A percentile compares a stretch with the other conserved stretches of the same genome.
Evolutionary conservation across 768 basidiomycete species (phyloP).

Genomic region (Exsudoporus frostii): DNA sequence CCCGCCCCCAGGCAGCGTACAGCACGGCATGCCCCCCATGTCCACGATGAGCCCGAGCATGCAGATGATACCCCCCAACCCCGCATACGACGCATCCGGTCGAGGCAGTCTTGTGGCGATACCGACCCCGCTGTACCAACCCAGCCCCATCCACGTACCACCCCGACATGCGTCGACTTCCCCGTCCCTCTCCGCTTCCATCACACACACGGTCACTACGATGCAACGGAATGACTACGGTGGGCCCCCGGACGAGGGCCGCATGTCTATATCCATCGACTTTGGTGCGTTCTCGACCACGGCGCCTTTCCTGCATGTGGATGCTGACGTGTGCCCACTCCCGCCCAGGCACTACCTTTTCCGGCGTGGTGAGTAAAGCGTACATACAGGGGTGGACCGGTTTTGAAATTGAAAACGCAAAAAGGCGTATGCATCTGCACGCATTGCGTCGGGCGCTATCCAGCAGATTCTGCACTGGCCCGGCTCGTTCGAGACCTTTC

Average conservation of each 20-base stretch:
- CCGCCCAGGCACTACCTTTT: constrained; percentile 74
- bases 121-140: constrained; percentile 25
- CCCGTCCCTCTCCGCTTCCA: constrained; percentile 15
- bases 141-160: constrained; percentile 26
- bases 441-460: constrained; percentile 72
- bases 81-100: not conserved
- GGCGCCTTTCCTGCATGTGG: not conserved
- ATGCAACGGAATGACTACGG: constrained; percentile 20
- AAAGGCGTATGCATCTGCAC: constrained; percentile 83
- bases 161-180: constrained; percentile 21
- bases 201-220: not conserved
- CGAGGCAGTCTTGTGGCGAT: not conserved
- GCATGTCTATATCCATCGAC: constrained; percentile 78
- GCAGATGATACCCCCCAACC: not conserved
- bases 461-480: constrained; percentile 89
- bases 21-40: not conserved
- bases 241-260: constrained; percentile 57
- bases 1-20: constrained; percentile 20
- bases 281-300: constrained; percentile 51
- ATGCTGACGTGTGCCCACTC: not conserved
- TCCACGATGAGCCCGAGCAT: not conserved
- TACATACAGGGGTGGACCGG: not conserved
- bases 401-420: constrained; percentile 2
- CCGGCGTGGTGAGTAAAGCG: constrained; percentile 65
- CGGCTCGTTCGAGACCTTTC: constrained; percentile 79